These are phyloP conservation scores for Melampsora americana DNA, from an alignment of 1,284 basidiomycete genomes.

Conservation along the genomic window DNA sequence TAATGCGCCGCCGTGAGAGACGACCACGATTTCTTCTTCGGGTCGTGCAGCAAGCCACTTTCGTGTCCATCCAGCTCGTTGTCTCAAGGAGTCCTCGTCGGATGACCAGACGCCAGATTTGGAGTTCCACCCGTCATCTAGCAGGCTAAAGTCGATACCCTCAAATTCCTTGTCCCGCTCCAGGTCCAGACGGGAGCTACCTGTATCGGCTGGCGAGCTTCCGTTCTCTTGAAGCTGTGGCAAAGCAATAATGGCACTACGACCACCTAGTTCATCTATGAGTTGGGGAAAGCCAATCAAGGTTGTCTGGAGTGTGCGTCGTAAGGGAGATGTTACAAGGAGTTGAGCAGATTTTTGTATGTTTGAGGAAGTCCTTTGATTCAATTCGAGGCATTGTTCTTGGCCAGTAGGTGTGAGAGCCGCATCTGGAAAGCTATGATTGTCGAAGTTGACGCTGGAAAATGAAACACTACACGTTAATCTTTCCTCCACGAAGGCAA, in stretches of 20 bases:
- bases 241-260: conserved; percentile 21
- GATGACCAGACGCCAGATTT: conserved; percentile 41
- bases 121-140: conserved; percentile 37
- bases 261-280: conserved; percentile 22
- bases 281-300: conserved; percentile 20
- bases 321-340: conserved; percentile 24
- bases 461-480: background rate
- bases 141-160: conserved; percentile 30
- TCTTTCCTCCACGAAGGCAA: background rate
- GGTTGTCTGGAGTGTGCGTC: conserved; percentile 37
- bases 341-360: conserved; percentile 35
- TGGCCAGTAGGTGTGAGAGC: conserved; percentile 24
- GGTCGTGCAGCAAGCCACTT: conserved; percentile 32
- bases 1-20: conserved; percentile 38
- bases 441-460: conserved; percentile 27
- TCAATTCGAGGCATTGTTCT: conserved; percentile 19
- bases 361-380: background rate
- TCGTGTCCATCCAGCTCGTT: conserved; percentile 33
- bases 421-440: conserved; percentile 42
- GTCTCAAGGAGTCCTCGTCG: conserved; percentile 17
- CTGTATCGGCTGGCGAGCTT: conserved; percentile 35
- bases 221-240: conserved; percentile 39
- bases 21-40: conserved; percentile 38
- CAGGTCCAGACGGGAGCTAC: conserved; percentile 21
- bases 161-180: conserved; percentile 26